These are phyloP conservation scores for Carex cristatella DNA, from an alignment of 176 grass and related monocot genomes.

Conservation along the genomic window DNA sequence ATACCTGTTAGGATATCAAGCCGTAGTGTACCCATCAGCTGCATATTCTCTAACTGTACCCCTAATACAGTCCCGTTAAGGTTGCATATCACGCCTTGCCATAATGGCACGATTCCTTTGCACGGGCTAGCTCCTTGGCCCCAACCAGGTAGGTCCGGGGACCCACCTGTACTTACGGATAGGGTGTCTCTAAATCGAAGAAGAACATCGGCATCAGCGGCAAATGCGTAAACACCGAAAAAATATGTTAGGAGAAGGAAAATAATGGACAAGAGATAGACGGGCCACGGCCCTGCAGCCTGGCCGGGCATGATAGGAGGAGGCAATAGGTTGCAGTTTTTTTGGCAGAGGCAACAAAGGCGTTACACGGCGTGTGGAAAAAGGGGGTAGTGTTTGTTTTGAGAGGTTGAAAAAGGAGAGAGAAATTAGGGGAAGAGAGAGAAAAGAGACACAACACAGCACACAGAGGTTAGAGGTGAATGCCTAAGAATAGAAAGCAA, in stretches of 20 bases:
- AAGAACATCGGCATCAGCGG: slow-evolving; percentile 28
- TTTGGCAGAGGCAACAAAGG: background rate
- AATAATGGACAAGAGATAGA: slow-evolving; percentile 18
- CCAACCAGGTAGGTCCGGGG: slow-evolving; percentile 25
- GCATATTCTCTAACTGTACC: slow-evolving; percentile 55
- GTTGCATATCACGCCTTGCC: slow-evolving; percentile 12
- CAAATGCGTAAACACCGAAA: background rate
- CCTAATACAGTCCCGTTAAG: slow-evolving; percentile 28
- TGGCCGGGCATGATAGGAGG: slow-evolving; percentile 48
- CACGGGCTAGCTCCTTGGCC: slow-evolving; percentile 10
- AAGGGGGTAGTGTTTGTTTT: slow-evolving; percentile 7
- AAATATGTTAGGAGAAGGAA: slow-evolving; percentile 12
- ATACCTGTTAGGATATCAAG: slow-evolving; percentile 30
- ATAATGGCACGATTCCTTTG: background rate
- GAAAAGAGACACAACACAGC: slow-evolving; percentile 16
- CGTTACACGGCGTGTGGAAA: slow-evolving; percentile 19
- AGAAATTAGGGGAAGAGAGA: slow-evolving; percentile 25
- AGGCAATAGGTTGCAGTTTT: background rate
- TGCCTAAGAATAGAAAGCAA: slow-evolving; percentile 28
- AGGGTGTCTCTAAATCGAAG: slow-evolving; percentile 35
- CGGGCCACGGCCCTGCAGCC: slow-evolving; percentile 21
- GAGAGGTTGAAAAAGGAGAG: slow-evolving; percentile 21
- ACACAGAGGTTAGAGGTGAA: slow-evolving; percentile 4
- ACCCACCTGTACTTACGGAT: background rate
- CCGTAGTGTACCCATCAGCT: slow-evolving; percentile 39